Conservation (phyloP, 2,329 filamentous ascomycete species). For the Ophiostoma sp. region DNA sequence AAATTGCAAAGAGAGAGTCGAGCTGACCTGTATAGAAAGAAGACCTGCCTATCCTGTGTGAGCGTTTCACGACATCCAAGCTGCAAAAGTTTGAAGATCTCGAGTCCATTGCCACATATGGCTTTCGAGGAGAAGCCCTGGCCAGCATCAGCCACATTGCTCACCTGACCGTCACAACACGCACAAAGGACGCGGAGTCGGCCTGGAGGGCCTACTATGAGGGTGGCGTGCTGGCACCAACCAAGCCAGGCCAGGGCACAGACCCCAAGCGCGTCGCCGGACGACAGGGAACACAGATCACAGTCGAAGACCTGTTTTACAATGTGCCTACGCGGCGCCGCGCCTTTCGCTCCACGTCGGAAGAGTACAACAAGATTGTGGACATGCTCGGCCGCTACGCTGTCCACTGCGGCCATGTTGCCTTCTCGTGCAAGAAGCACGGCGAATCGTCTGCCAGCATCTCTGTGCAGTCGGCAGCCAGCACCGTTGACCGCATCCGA, state of each 20-base stretch:
- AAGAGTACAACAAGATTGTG: conserved; percentile 97
- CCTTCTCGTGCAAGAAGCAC: conserved; percentile 94
- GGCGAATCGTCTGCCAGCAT: conserved; percentile 81
- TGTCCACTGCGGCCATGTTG: conserved; percentile 83
- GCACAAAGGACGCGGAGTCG: conserved; percentile 78
- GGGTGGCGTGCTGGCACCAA: conserved; percentile 70
- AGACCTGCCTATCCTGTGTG: conserved; percentile 84
- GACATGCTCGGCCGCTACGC: conserved; percentile 92
- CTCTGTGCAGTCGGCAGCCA: conserved; percentile 68
- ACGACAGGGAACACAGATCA: conserved; percentile 86
- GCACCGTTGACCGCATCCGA: conserved; percentile 74
- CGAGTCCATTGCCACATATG: conserved; percentile 84
- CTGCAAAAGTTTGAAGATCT: conserved; percentile 90
- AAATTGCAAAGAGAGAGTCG: not conserved
- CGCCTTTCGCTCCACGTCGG: conserved; percentile 84
- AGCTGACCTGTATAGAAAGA: conserved; percentile 59
- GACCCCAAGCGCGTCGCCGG: conserved; percentile 87
- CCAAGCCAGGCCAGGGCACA: conserved; percentile 79
- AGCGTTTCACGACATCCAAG: conserved; percentile 96
- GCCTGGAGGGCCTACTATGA: conserved; percentile 89
- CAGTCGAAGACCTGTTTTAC: conserved; percentile 95
- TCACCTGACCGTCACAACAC: conserved; percentile 90
- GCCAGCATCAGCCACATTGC: conserved; percentile 98
- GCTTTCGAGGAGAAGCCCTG: conserved; percentile 93
- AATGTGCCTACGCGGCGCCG: conserved; percentile 83